Percentiles rank a stretch among this genome's conserved stretches.
Evolutionary conservation across 805 yeast genomes (phyloP).

Genomic region (Candida easanensis): DNA sequence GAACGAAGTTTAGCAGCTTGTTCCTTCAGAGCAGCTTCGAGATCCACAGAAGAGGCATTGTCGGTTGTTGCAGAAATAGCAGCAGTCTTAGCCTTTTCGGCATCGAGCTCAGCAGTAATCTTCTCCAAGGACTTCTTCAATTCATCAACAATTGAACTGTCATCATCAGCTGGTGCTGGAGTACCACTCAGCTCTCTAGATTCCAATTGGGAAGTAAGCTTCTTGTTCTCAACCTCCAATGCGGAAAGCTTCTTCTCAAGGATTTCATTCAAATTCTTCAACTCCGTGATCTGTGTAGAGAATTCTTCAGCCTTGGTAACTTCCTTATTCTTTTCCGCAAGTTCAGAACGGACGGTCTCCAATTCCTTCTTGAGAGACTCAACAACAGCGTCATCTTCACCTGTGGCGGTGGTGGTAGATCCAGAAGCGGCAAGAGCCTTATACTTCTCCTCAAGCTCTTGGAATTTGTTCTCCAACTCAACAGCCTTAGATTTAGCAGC

Average conservation of each 20-base stretch:
- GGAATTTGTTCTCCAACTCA: background rate
- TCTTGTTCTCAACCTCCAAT: slow-evolving; percentile 11
- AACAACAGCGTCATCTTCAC: background rate
- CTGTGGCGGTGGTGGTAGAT: background rate
- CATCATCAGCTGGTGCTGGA: background rate
- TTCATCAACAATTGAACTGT: background rate
- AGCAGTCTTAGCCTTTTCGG: slow-evolving; percentile 8
- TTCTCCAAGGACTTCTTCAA: slow-evolving; percentile 2
- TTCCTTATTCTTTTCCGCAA: slow-evolving; percentile 24
- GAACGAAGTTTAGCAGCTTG: slow-evolving; percentile 27
- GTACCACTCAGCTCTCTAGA: background rate
- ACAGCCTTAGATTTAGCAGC: background rate
- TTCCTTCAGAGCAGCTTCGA: slow-evolving; percentile 22
- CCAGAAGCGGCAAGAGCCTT: slow-evolving; percentile 1
- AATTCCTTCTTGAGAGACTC: slow-evolving; percentile 12
- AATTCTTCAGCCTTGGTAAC: slow-evolving; percentile 36
- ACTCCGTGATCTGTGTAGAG: slow-evolving; percentile 33
- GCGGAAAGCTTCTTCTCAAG: slow-evolving; percentile 26
- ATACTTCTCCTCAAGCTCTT: background rate
- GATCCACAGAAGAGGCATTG: slow-evolving; percentile 1
- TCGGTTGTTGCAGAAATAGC: slow-evolving; percentile 1
- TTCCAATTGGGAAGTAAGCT: slow-evolving; percentile 1
- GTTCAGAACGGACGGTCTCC: slow-evolving; percentile 7
- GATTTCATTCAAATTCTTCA: slow-evolving; percentile 34
- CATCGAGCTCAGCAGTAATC: slow-evolving; percentile 5